phyloP scores from a whole-genome alignment of 2,329 filamentous ascomycete species.

The Fusarium sp. region DNA sequence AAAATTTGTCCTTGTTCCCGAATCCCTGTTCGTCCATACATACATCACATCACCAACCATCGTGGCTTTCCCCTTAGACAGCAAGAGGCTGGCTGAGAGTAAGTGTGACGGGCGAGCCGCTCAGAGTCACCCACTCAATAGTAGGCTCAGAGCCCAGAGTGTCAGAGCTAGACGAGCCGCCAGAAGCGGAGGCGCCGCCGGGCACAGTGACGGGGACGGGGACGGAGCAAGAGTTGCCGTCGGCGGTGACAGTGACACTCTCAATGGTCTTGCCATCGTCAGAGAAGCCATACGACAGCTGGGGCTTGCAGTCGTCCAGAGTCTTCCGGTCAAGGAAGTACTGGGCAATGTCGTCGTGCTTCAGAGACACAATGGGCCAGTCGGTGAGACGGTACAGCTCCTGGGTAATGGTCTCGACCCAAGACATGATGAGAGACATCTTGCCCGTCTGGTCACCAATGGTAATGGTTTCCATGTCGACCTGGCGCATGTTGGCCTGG shows the following conservation, averaged over 20 bases:
- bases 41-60: neutral
- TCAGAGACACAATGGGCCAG: conserved; percentile 29
- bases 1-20: neutral
- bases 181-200: conserved; percentile 6
- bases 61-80: neutral
- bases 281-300: conserved; percentile 23
- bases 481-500: conserved; percentile 32
- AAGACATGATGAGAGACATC: conserved; percentile 30
- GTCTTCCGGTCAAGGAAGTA: conserved; percentile 30
- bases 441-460: conserved; percentile 24
- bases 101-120: conserved; percentile 19
- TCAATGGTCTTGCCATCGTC: conserved; percentile 12
- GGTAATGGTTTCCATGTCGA: conserved; percentile 14
- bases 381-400: conserved; percentile 30
- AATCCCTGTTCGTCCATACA: neutral
- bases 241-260: conserved; percentile 16
- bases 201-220: conserved; percentile 27
- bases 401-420: conserved; percentile 33
- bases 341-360: conserved; percentile 29
- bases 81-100: neutral
- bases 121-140: conserved; percentile 29
- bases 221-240: conserved; percentile 17
- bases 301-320: conserved; percentile 22
- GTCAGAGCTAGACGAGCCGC: neutral
- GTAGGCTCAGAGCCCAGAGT: conserved; percentile 28